A percentile compares a stretch with the other conserved stretches of the same genome.
Conservation (phyloP, 2,329 filamentous ascomycete species). For the Raffaelea deltoideospora region DNA sequence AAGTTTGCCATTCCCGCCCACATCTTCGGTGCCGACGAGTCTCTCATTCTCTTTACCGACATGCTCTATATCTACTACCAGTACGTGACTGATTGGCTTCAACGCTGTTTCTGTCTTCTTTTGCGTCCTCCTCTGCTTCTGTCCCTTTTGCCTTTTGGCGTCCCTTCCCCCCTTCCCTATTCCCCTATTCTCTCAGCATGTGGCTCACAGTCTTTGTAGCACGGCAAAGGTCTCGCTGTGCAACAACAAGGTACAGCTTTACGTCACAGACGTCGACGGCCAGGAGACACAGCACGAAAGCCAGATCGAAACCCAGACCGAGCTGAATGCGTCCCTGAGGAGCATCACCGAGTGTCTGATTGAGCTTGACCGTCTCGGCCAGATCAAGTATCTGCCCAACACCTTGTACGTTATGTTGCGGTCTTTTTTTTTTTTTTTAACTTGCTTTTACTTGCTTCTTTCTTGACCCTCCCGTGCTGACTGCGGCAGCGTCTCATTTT, state of each 20-base stretch:
- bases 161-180: too few relatives aligned
- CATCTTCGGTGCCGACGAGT: not conserved
- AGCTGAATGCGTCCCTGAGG: not conserved
- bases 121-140: not conserved
- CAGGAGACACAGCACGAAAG: not conserved
- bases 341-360: not conserved
- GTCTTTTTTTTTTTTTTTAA: not conserved
- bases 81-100: too few relatives aligned
- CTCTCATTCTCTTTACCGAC: constrained; percentile 1
- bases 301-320: not conserved
- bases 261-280: not conserved
- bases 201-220: not conserved
- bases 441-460: not conserved
- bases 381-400: not conserved
- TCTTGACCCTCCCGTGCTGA: too few relatives aligned
- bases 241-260: not conserved
- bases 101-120: too few relatives aligned
- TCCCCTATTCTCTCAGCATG: not conserved
- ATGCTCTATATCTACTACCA: constrained; percentile 1
- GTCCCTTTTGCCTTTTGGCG: not conserved
- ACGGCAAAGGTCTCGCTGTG: not conserved
- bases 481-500: not conserved
- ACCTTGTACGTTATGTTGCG: not conserved
- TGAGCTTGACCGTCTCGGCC: not conserved
- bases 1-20: not conserved